Evolutionary conservation across 129 eudicot species (phyloP).

Genomic region (Flaveria linearis): DNA sequence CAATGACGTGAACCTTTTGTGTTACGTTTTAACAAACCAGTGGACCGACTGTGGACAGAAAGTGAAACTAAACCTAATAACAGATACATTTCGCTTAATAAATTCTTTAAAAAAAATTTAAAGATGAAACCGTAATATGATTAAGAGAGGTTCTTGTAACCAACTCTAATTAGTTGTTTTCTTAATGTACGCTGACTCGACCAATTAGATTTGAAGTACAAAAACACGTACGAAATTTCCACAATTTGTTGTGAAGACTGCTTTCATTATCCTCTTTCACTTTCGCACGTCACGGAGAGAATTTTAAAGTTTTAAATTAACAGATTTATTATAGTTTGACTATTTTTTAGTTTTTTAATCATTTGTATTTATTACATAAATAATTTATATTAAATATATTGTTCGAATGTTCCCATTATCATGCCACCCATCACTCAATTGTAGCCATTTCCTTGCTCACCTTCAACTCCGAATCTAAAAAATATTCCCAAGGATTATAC

Average conservation of each 20-base stretch:
- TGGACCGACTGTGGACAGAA: too few species aligned
- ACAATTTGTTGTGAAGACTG: conserved; percentile 21
- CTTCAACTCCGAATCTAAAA: conserved; percentile 5
- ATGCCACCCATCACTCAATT: conserved; percentile 28
- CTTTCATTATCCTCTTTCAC: conserved; percentile 14
- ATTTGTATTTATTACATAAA: too few species aligned
- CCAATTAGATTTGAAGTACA: conserved; percentile 21
- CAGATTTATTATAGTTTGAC: neutral
- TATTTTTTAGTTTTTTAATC: neutral
- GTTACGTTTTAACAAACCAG: too few species aligned
- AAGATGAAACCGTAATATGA: too few species aligned
- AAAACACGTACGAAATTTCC: conserved; percentile 34
- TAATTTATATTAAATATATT: too few species aligned
- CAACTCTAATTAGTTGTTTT: neutral
- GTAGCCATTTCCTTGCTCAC: conserved; percentile 15
- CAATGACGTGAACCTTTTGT: too few species aligned
- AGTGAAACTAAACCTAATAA: too few species aligned
- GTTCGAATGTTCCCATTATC: neutral
- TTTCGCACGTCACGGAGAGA: conserved; percentile 31
- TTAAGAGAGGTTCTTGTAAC: neutral
- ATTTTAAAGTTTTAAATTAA: neutral
- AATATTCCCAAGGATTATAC: neutral
- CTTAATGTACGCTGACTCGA: neutral
- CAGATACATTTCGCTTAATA: too few species aligned
- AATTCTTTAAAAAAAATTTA: too few species aligned